phyloP scores from a whole-genome alignment of 768 basidiomycete species.

The Lentinula sp. region DNA sequence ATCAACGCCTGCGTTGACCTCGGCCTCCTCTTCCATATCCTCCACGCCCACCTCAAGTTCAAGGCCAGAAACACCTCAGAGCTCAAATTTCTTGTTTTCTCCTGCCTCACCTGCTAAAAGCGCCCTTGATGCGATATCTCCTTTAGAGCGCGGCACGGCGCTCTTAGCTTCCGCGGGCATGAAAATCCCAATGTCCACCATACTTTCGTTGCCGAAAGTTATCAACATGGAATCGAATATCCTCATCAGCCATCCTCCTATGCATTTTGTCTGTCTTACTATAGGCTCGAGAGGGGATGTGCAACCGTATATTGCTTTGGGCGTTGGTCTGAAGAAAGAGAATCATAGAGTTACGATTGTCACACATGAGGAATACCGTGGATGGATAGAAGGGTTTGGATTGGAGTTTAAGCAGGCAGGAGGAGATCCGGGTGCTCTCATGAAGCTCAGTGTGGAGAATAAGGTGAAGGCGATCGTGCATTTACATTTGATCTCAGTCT shows the following conservation, averaged over 20 bases:
- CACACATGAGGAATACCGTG: conserved; percentile 49
- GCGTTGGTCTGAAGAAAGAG: conserved; percentile 37
- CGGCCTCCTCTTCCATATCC: background rate
- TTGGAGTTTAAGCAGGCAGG: conserved; percentile 57
- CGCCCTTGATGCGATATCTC: conserved; percentile 35
- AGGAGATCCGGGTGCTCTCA: conserved; percentile 62
- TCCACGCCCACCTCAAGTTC: background rate
- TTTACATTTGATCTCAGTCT: background rate
- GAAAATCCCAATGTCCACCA: conserved; percentile 19
- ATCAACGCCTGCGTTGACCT: background rate
- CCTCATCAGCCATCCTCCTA: conserved; percentile 21
- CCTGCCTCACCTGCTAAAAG: conserved; percentile 11
- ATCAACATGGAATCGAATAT: conserved; percentile 39
- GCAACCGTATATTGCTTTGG: conserved; percentile 57
- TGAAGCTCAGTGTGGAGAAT: conserved; percentile 53
- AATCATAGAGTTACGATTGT: conserved; percentile 51
- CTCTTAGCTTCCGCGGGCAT: conserved; percentile 22
- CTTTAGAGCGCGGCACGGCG: conserved; percentile 34
- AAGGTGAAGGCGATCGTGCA: conserved; percentile 22
- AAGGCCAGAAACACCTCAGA: background rate
- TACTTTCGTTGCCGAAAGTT: conserved; percentile 32
- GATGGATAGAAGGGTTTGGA: conserved; percentile 53
- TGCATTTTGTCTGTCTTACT: conserved; percentile 58
- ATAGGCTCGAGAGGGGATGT: conserved; percentile 65
- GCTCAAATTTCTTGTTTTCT: conserved; percentile 2